phyloP scores from a whole-genome alignment of 371 early-diverging fungal species.

The Mucor velutinosus region DNA sequence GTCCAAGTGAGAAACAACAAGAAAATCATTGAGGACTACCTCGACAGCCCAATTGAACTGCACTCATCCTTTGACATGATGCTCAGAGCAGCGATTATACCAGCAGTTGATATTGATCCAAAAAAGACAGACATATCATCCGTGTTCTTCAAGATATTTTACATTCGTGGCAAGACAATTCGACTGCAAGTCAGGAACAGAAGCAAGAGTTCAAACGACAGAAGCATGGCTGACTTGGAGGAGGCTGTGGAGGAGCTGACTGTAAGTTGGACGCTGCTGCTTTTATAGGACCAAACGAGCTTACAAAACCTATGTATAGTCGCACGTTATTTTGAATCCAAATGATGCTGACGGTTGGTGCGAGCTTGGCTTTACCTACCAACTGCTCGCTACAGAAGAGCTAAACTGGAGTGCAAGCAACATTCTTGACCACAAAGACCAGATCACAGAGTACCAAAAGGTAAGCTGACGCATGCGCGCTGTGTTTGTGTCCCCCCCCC shows the following conservation, averaged over 20 bases:
- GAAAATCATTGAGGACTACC: constrained; percentile 17
- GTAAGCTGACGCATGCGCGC: constrained; percentile 24
- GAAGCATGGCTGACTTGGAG: constrained; percentile 62
- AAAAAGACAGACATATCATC: constrained; percentile 28
- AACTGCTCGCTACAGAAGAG: constrained; percentile 65
- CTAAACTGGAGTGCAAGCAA: constrained; percentile 69
- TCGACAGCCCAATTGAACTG: constrained; percentile 15
- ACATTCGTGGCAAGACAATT: constrained; percentile 64
- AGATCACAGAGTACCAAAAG: constrained; percentile 64
- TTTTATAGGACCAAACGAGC: too few relatives aligned
- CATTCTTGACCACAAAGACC: constrained; percentile 47
- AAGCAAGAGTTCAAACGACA: constrained; percentile 54
- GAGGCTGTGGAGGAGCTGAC: constrained; percentile 60
- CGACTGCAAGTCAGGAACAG: constrained; percentile 61
- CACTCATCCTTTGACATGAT: constrained; percentile 17
- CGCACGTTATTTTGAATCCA: constrained; percentile 55
- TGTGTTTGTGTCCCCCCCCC: not conserved
- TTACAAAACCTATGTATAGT: not conserved
- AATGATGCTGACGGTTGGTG: constrained; percentile 65
- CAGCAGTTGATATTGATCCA: constrained; percentile 12
- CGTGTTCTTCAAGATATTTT: constrained; percentile 55
- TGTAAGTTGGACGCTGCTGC: constrained; percentile 29
- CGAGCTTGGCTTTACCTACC: constrained; percentile 61
- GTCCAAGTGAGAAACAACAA: constrained; percentile 14
- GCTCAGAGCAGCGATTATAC: constrained; percentile 20